Evolutionary conservation across 129 eudicot species (phyloP).

Genomic region (Cynara cardunculus): DNA sequence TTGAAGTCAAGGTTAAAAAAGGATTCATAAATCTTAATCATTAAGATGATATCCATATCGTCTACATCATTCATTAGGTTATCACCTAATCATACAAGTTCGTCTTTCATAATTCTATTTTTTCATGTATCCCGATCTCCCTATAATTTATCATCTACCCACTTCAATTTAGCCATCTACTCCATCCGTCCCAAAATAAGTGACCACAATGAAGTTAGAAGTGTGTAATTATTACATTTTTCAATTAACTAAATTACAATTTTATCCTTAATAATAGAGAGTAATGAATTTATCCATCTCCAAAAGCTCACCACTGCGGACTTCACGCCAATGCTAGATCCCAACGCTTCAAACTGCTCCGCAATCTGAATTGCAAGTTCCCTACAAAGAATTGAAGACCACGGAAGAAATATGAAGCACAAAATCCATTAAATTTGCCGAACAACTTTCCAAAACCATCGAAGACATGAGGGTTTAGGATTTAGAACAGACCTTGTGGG

Average conservation of each 20-base stretch:
- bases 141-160: not conserved
- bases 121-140: not conserved
- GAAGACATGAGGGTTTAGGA: not conserved
- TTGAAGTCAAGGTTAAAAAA: not conserved
- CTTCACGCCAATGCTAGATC: slow-evolving; percentile 65
- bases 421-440: not conserved
- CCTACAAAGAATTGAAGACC: slow-evolving; percentile 23
- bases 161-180: not conserved
- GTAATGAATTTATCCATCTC: not conserved
- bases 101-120: not conserved
- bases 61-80: not conserved
- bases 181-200: not conserved
- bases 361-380: slow-evolving; percentile 94
- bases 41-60: not conserved
- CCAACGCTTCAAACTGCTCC: slow-evolving; percentile 89
- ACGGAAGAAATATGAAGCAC: not conserved
- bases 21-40: not conserved
- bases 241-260: not conserved
- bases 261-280: not conserved
- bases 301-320: slow-evolving; percentile 71
- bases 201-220: not conserved
- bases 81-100: not conserved
- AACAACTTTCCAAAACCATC: not conserved
- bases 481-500: slow-evolving; percentile 65
- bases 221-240: not conserved